Evolutionary conservation across 352 stramenopile genomes (phyloP), one percentile per base, ranked within the genome.

Genomic region (Globisporangium yorkense): DNA sequence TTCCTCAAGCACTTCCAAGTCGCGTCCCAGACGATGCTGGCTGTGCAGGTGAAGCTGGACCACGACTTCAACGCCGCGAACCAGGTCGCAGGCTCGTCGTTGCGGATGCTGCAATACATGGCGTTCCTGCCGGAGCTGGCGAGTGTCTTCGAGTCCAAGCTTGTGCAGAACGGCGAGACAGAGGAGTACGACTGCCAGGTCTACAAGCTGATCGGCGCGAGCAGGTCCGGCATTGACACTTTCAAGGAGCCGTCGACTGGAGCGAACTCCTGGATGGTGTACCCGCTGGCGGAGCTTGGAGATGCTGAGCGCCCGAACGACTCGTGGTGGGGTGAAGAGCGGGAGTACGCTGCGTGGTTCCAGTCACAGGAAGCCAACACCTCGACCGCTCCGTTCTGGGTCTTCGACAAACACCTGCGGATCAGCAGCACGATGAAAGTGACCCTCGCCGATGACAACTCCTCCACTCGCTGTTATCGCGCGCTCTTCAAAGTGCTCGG

Each of bases 401-500:
- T 74, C 1, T 74, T 81, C 33, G 48, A 70, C 16, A 13, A 16
- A 0, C 29, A 68, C 16, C 52, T 81, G 5, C 39, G n/a, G 0
- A 58, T 71, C 61, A 21, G 15, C 40, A 68, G 60, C 12, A 59
- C 33, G 0, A 37, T 62, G 1, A 54, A 43, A 16, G 46, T 54
- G 9, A 12, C 43, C 9, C 60, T 59, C 0, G 46, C 53, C 5
- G 68, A 74, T 44, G 71, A 75, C 45, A 40, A 73, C 20, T 16
- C 33, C 1, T 24, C 59, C 7, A 71, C 61, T 37, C 67, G 72
- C n/a, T 82, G 72, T 56, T 65, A 77, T 27, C 70, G 72, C 13
- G 70, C 67, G 20, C 50, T 82, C 5, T 75, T 77, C 56, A 82
- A 82, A 57, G 70, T 77, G 31, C 35, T 82, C 2, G 59, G 48